phyloP scores from a whole-genome alignment of 1,284 basidiomycete genomes.

The Leccinum griseonigrum region DNA sequence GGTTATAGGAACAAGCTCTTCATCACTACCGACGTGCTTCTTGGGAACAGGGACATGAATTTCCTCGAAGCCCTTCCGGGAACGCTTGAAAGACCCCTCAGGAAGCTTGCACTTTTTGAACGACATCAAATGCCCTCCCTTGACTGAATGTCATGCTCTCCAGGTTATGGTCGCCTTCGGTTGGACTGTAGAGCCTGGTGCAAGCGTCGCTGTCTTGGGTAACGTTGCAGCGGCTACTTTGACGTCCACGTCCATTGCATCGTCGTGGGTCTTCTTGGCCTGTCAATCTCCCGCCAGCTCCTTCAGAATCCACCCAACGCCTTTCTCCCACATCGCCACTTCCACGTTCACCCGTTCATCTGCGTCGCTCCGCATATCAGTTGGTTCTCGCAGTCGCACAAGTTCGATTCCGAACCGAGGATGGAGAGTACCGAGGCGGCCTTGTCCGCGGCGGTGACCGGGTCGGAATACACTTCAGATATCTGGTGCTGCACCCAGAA shows the following conservation, averaged over 20 bases:
- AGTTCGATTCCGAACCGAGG: constrained; percentile 85
- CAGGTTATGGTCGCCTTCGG: constrained; percentile 84
- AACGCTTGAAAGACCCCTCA: constrained; percentile 96
- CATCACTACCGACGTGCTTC: constrained; percentile 64
- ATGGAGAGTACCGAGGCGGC: constrained; percentile 84
- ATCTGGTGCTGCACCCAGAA: constrained; percentile 99
- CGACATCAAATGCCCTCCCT: constrained; percentile 93
- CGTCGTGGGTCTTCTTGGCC: constrained; percentile 46
- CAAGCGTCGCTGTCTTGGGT: constrained; percentile 86
- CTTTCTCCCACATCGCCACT: constrained; percentile 89
- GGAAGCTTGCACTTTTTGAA: constrained; percentile 99
- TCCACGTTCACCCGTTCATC: too few species aligned
- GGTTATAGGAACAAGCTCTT: constrained; percentile 75
- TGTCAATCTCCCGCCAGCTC: constrained; percentile 81
- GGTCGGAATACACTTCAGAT: constrained; percentile 88
- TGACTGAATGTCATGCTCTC: constrained; percentile 96
- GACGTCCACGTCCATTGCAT: constrained; percentile 82
- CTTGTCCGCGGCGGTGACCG: constrained; percentile 92
- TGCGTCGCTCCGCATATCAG: constrained; percentile 75
- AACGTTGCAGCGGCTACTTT: constrained; percentile 47
- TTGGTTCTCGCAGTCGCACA: constrained; percentile 95
- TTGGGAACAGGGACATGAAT: constrained; percentile 97
- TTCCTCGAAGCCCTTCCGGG: constrained; percentile 97
- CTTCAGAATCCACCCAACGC: constrained; percentile 92
- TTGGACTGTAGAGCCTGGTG: constrained; percentile 84